Percentiles rank a stretch among this genome's conserved stretches.
Evolutionary conservation across 139 green algal genomes (phyloP).

Genomic region (Chlorella ohadii): DNA sequence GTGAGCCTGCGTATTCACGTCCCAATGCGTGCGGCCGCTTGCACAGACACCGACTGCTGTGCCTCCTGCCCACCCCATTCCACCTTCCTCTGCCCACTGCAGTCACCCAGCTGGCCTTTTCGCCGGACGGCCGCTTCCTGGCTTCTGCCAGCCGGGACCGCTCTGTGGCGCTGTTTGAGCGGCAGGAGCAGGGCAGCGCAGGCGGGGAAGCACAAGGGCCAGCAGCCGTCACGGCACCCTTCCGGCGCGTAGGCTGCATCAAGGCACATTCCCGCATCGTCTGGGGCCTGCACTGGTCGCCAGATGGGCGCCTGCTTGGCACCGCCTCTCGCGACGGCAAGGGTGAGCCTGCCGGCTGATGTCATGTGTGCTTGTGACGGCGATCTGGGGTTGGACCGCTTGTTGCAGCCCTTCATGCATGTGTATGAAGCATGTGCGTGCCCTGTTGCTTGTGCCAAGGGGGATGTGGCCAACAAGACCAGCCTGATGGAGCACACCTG

Average conservation of each 20-base stretch:
- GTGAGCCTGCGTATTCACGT: background rate
- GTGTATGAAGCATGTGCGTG: no score
- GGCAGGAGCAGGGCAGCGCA: background rate
- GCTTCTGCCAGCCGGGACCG: constrained; percentile 76
- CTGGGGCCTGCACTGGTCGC: constrained; percentile 79
- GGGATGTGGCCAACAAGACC: no score
- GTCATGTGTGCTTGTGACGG: no score
- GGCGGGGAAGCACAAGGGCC: background rate
- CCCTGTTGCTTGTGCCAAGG: no score
- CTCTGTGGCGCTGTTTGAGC: constrained; percentile 50
- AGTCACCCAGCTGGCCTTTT: constrained; percentile 93
- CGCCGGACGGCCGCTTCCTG: constrained; percentile 61
- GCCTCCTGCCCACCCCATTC: no score
- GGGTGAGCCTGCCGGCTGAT: constrained; percentile 56
- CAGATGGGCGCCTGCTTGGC: constrained; percentile 66
- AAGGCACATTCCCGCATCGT: constrained; percentile 84
- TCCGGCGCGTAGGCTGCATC: constrained; percentile 28
- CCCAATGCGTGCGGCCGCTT: no score
- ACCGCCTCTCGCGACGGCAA: constrained; percentile 78
- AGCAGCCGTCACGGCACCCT: background rate
- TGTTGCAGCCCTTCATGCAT: background rate
- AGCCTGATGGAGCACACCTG: no score
- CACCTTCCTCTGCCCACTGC: background rate
- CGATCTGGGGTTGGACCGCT: background rate
- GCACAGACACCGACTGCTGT: no score